Evolutionary conservation across 2,329 filamentous ascomycete species (phyloP).

Genomic region (Madurella fahalii): DNA sequence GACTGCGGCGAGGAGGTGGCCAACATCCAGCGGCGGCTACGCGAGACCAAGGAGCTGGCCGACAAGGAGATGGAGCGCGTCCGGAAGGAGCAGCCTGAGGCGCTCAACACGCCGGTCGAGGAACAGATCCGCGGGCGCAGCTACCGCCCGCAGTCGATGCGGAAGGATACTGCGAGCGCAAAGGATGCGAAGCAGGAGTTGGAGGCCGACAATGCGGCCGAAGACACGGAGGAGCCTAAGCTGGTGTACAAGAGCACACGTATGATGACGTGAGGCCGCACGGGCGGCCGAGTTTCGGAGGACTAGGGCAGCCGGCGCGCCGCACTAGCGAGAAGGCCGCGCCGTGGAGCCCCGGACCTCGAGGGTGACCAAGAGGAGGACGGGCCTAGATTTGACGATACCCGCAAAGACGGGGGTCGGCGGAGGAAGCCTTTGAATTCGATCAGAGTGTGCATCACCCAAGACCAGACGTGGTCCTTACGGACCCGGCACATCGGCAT

Average conservation of each 20-base stretch:
- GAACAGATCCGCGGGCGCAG: conserved; percentile 42
- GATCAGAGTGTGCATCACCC: not conserved
- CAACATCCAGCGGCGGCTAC: conserved; percentile 63
- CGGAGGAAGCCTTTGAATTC: not conserved
- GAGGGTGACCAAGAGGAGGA: not conserved
- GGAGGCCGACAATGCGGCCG: conserved; percentile 37
- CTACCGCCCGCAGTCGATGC: conserved; percentile 51
- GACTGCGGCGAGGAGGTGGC: conserved; percentile 75
- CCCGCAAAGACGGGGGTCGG: not conserved
- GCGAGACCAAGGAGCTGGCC: conserved; percentile 58
- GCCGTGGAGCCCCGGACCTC: not conserved
- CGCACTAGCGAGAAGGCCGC: no score
- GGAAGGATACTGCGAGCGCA: conserved; percentile 35
- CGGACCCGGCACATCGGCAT: not conserved
- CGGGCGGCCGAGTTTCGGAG: not conserved
- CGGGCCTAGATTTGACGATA: not conserved
- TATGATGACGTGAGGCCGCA: conserved; percentile 21
- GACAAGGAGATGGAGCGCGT: conserved; percentile 56
- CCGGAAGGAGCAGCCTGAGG: conserved; percentile 47
- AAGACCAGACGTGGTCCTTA: not conserved
- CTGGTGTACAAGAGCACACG: conserved; percentile 43
- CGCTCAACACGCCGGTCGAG: conserved; percentile 37
- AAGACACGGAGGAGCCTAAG: conserved; percentile 29
- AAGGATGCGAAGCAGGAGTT: conserved; percentile 38
- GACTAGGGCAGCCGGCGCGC: no score